Evolutionary conservation across 345 rosid species (phyloP).

Genomic region (Arabidopsis suecica): DNA sequence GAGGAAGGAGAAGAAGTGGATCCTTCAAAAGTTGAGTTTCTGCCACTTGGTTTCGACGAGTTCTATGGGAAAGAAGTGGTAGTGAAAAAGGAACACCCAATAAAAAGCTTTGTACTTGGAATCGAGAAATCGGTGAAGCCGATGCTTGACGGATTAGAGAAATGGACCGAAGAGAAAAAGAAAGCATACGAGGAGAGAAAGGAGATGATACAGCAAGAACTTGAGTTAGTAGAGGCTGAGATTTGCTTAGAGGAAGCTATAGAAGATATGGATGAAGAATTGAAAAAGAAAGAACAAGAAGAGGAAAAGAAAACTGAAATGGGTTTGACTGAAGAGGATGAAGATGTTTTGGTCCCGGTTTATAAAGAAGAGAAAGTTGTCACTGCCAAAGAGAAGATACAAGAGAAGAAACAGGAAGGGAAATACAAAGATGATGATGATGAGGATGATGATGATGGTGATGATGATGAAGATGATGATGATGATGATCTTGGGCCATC

Average conservation of each 20-base stretch:
- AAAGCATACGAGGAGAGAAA: constrained; percentile 62
- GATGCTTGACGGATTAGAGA: constrained; percentile 59
- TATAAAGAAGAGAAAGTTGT: constrained; percentile 48
- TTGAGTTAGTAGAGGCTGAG: constrained; percentile 86
- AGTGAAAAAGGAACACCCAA: constrained; percentile 52
- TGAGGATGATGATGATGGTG: constrained; percentile 45
- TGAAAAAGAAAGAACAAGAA: constrained; percentile 68
- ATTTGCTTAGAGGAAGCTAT: constrained; percentile 84
- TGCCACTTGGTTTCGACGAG: constrained; percentile 92
- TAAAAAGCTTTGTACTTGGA: constrained; percentile 52
- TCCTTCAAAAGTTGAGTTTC: constrained; percentile 65
- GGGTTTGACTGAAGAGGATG: constrained; percentile 59
- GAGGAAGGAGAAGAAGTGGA: constrained; percentile 78
- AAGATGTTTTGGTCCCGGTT: constrained; percentile 40
- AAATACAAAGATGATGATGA: constrained; percentile 50
- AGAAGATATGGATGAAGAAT: constrained; percentile 80
- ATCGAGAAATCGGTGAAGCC: constrained; percentile 63
- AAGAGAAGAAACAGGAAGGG: constrained; percentile 46
- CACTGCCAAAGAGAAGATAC: constrained; percentile 36
- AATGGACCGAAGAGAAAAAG: constrained; percentile 83
- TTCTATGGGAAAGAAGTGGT: constrained; percentile 68
- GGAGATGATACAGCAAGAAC: constrained; percentile 70
- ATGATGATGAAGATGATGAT: constrained; percentile 54
- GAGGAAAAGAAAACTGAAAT: constrained; percentile 63
- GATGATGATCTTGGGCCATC: constrained; percentile 56